Evolutionary conservation across 2,329 filamentous ascomycete species (phyloP).

Genomic region (Gaeumannomyces tritici): DNA sequence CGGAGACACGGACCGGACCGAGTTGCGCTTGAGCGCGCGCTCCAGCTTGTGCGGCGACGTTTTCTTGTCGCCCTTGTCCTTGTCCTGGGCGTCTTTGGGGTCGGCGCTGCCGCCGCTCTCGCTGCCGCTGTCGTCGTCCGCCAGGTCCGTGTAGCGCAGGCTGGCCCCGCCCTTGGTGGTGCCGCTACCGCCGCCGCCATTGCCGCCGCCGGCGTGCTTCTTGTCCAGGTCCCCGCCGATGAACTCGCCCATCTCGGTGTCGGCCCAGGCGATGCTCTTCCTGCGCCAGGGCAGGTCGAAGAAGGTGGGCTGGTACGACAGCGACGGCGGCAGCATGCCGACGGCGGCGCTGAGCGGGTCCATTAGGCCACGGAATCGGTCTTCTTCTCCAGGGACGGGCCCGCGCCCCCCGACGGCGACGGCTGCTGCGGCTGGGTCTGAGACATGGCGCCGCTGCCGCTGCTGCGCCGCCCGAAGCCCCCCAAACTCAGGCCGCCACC

Average conservation of each 20-base stretch:
- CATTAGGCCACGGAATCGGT: constrained; percentile 3
- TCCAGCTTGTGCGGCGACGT: neutral
- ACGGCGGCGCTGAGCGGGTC: constrained; percentile 1
- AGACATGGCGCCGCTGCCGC: constrained; percentile 2
- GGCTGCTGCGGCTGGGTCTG: neutral
- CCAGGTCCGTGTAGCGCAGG: neutral
- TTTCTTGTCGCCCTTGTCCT: neutral
- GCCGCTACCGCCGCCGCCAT: neutral
- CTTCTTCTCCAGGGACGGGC: constrained; percentile 3
- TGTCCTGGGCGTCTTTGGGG: neutral
- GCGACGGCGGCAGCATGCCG: constrained; percentile 2
- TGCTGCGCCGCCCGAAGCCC: neutral
- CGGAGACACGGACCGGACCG: neutral
- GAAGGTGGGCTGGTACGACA: neutral
- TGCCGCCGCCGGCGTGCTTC: neutral
- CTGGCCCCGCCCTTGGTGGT: neutral
- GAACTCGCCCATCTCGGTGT: constrained; percentile 3
- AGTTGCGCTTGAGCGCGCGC: neutral
- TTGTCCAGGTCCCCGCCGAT: neutral
- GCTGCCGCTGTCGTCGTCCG: neutral
- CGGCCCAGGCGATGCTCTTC: constrained; percentile 1
- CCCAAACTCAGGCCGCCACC: constrained; percentile 14
- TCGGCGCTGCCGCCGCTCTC: neutral
- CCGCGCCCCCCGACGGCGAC: neutral
- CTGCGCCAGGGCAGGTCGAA: constrained; percentile 1